phyloP scores from a whole-genome alignment of 768 basidiomycete species.

The Peribolospora kevripleyi region DNA sequence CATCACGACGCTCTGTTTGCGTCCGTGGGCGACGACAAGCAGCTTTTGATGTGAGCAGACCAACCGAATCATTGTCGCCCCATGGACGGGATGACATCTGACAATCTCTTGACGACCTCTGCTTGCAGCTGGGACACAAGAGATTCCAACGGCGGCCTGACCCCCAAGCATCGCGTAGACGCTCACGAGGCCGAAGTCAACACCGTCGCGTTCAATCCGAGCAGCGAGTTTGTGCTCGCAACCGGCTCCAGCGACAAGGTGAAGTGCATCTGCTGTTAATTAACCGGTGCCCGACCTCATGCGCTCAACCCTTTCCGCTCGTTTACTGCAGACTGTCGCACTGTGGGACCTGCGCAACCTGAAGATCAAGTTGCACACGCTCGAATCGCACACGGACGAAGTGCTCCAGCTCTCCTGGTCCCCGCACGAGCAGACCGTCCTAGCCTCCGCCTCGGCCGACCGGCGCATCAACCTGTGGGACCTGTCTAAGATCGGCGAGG shows the following conservation, averaged over 20 bases:
- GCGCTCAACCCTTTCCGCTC: not conserved
- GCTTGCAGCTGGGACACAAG: conserved; percentile 70
- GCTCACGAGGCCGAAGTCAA: conserved; percentile 83
- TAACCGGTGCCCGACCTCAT: not conserved
- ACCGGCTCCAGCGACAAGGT: conserved; percentile 92
- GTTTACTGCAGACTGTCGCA: conserved; percentile 43
- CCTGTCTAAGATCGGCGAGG: conserved; percentile 63
- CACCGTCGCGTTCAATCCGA: conserved; percentile 70
- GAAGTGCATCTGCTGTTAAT: conserved; percentile 8
- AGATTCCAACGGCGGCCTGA: conserved; percentile 26
- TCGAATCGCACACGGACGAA: conserved; percentile 82
- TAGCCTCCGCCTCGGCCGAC: conserved; percentile 85
- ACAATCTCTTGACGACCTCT: not conserved
- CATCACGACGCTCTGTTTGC: conserved; percentile 61
- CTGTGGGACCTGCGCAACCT: conserved; percentile 60
- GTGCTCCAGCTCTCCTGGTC: conserved; percentile 90
- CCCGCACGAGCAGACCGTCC: conserved; percentile 69
- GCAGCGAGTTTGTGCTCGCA: conserved; percentile 47
- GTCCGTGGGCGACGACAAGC: conserved; percentile 86
- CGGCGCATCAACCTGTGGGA: conserved; percentile 91
- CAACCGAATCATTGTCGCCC: not conserved
- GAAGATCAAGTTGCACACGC: conserved; percentile 55
- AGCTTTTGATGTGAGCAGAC: conserved; percentile 59
- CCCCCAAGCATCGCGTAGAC: conserved; percentile 45
- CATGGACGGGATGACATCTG: not conserved